Evolutionary conservation across 345 rosid genomes (phyloP).

Genomic region (Rhodamnia argentea): DNA sequence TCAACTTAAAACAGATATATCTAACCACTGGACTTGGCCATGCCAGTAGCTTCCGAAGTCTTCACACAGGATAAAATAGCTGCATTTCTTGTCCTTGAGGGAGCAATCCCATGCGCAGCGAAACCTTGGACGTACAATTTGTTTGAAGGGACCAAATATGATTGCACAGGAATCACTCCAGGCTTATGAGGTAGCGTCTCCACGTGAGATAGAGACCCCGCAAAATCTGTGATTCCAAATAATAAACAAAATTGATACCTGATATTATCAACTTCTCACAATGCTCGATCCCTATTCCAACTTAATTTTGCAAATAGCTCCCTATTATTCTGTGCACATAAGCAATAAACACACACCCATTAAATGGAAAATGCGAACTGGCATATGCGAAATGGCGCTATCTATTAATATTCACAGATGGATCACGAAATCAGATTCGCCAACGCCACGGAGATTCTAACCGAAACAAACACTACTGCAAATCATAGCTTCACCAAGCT

Average conservation of each 20-base stretch:
- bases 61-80: conserved; percentile 24
- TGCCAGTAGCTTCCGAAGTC: conserved; percentile 34
- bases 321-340: background rate
- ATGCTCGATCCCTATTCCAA: background rate
- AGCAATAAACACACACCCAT: background rate
- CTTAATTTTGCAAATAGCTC: background rate
- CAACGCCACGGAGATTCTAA: background rate
- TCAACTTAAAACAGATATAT: background rate
- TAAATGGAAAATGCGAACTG: background rate
- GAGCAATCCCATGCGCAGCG: conserved; percentile 8
- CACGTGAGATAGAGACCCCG: conserved; percentile 15
- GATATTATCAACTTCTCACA: background rate
- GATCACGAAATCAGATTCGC: background rate
- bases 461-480: background rate
- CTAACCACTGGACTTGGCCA: conserved; percentile 47
- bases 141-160: conserved; percentile 19
- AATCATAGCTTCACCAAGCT: background rate
- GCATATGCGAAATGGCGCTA: background rate
- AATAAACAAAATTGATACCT: background rate
- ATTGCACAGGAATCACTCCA: conserved; percentile 9
- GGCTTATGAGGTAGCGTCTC: conserved; percentile 12
- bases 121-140: conserved; percentile 17
- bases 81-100: conserved; percentile 11
- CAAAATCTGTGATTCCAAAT: conserved; percentile 17
- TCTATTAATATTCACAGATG: background rate